Conservation (phyloP, 1,284 basidiomycete genomes). For the Hemileia vastatrix region DNA sequence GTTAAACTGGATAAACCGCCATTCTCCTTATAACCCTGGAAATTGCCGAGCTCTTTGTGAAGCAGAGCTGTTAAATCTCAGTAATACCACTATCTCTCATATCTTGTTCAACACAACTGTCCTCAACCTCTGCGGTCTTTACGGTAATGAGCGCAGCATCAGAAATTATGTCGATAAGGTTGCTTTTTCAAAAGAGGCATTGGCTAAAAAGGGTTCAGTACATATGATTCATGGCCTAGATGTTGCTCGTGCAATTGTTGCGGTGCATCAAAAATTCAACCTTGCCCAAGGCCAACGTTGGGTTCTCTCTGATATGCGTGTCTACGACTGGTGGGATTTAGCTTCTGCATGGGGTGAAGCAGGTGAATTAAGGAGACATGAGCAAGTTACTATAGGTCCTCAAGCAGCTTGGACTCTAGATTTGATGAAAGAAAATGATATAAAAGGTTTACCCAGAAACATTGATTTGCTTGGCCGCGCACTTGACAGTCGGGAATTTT, state of each 20-base stretch:
- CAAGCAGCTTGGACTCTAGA: slow-evolving; percentile 52
- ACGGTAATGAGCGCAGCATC: slow-evolving; percentile 52
- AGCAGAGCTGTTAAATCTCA: slow-evolving; percentile 51
- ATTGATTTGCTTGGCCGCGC: slow-evolving; percentile 51
- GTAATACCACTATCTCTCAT: slow-evolving; percentile 33
- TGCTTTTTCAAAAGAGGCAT: slow-evolving; percentile 52
- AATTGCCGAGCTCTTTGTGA: slow-evolving; percentile 52
- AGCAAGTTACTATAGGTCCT: slow-evolving; percentile 19
- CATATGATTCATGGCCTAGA: slow-evolving; percentile 49
- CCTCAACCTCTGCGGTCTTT: slow-evolving; percentile 56
- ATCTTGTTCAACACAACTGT: slow-evolving; percentile 47
- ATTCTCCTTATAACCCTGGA: slow-evolving; percentile 47
- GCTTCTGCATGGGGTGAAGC: slow-evolving; percentile 52
- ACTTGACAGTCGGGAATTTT: slow-evolving; percentile 57
- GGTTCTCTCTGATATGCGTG: slow-evolving; percentile 52
- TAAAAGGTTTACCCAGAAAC: slow-evolving; percentile 53
- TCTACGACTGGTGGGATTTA: slow-evolving; percentile 61
- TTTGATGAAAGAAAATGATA: slow-evolving; percentile 52
- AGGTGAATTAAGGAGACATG: slow-evolving; percentile 23
- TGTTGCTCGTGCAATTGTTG: slow-evolving; percentile 53
- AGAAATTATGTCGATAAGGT: slow-evolving; percentile 53
- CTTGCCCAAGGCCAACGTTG: slow-evolving; percentile 24
- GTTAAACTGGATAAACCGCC: slow-evolving; percentile 51
- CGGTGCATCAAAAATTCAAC: slow-evolving; percentile 24
- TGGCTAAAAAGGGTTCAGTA: slow-evolving; percentile 51